phyloP scores from a whole-genome alignment of 1,139 yeast species.

The Suhomyces maxii region DNA sequence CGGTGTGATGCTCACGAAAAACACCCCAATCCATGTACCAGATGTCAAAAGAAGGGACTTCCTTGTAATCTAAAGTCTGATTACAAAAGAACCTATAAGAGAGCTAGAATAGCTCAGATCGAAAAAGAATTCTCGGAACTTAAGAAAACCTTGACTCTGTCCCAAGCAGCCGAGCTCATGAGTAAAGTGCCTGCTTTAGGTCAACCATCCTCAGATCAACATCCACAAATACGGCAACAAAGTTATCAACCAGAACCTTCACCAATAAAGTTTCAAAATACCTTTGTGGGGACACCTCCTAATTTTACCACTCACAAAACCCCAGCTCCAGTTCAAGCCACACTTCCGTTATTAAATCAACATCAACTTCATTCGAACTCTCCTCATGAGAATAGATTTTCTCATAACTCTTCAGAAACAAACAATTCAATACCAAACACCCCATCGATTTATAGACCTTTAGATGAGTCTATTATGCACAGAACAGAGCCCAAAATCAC shows the following conservation, averaged over 20 bases:
- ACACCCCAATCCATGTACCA: slow-evolving; percentile 78
- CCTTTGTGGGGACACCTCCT: not conserved
- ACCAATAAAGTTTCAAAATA: not conserved
- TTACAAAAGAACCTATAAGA: slow-evolving; percentile 83
- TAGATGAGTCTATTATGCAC: slow-evolving; percentile 9
- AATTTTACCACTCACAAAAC: not conserved
- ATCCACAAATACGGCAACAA: not conserved
- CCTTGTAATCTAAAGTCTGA: slow-evolving; percentile 74
- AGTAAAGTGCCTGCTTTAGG: slow-evolving; percentile 31
- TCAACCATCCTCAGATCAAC: not conserved
- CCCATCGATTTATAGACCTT: slow-evolving; percentile 28
- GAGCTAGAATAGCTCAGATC: slow-evolving; percentile 81
- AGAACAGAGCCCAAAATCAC: slow-evolving; percentile 3
- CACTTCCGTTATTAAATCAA: not conserved
- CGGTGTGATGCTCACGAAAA: slow-evolving; percentile 82
- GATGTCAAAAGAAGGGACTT: slow-evolving; percentile 71
- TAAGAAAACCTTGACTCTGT: slow-evolving; percentile 54
- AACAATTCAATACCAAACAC: slow-evolving; percentile 33
- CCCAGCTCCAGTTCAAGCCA: not conserved
- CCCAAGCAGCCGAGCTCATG: slow-evolving; percentile 50
- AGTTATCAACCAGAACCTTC: not conserved
- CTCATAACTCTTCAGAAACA: slow-evolving; percentile 22
- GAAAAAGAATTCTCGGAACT: slow-evolving; percentile 76
- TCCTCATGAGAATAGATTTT: slow-evolving; percentile 8
- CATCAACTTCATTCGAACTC: slow-evolving; percentile 6